Evolutionary conservation across 768 basidiomycete species (phyloP).

Genomic region (Terana coerulea): DNA sequence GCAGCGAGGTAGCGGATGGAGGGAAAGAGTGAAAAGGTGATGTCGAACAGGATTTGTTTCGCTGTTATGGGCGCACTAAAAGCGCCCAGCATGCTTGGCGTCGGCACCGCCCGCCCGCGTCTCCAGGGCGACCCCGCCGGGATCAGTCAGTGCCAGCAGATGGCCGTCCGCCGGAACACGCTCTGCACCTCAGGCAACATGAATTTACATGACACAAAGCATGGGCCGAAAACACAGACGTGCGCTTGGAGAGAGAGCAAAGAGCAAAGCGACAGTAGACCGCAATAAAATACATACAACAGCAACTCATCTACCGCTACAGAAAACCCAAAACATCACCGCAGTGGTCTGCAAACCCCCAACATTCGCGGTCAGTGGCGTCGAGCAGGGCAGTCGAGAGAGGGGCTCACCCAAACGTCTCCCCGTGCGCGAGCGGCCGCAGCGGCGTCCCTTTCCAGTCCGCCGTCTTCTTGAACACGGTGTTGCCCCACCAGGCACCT

Average conservation of each 20-base stretch:
- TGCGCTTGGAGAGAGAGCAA: no score
- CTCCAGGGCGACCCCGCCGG: background rate
- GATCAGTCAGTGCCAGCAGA: no score
- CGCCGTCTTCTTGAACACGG: constrained; percentile 30
- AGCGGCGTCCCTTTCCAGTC: constrained; percentile 28
- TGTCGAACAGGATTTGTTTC: background rate
- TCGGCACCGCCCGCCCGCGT: background rate
- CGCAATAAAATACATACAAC: constrained; percentile 6
- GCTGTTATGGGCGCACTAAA: constrained; percentile 7
- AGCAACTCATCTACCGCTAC: constrained; percentile 1
- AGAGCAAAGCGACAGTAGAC: background rate
- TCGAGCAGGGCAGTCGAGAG: no score
- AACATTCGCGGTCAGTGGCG: no score
- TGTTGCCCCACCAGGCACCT: constrained; percentile 36
- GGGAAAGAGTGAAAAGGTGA: background rate
- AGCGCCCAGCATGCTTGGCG: constrained; percentile 6
- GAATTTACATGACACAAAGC: no score
- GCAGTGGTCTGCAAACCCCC: background rate
- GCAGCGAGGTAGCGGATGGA: constrained; percentile 9
- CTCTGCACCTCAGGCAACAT: no score
- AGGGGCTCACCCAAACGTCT: constrained; percentile 27
- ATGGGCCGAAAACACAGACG: no score
- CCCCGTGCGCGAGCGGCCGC: constrained; percentile 17
- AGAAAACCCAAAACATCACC: background rate
- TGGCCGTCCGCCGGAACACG: no score